Base-by-base conservation (phyloP, 208 protist genomes). In the Leishmania mexicana region DNA sequence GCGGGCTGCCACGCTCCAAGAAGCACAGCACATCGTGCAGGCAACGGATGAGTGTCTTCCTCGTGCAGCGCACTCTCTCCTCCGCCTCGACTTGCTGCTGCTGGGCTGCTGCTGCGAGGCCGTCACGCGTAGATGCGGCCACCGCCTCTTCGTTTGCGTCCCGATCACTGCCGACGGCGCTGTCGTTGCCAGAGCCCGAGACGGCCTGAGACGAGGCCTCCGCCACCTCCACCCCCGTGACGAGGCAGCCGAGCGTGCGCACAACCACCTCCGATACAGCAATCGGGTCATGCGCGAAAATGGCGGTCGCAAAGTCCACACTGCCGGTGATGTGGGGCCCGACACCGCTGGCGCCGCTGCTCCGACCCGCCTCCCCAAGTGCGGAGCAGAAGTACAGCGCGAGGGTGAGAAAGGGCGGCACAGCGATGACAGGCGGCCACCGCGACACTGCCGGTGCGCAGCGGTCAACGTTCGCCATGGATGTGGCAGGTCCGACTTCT, bases 371-470 rank as follows among this genome's bases (percentile, higher is more conserved):
- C 73, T 78, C 83, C 35, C 78, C 75, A 40, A 85, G 74, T 57
- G 83, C 76, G 21, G 77, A 53, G 54, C 83, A 85, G 68, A 92
- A 90, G 72, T 89, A 78, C 51, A 92, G 79, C 40, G 81, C 80
- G 10, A 90, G 49, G 28, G 83, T 60, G 77, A 92, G 58, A 68
- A 89, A 92, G 21, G 89, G 77, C 1, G 89, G 89, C 35, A 92
- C 79, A 15, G 79, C n/a, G 47, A 87, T 86, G 65, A 49, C 78
- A 11, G 31, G n/a, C 8, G 73, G 19, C 19, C 24, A 17, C n/a
- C 21, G 42, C 19, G 76, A 31, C 28, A 28, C n/a, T 6, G 54
- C 42, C 31, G 75, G 42, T 6, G 38, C 42, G 21, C 49, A 58
- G 58, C 72, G 60, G 58, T 45, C 35, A 1, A 35, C 40, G 51